Conservation (phyloP, 2,329 filamentous ascomycete genomes). For the Myriosclerotinia curreyana region DNA sequence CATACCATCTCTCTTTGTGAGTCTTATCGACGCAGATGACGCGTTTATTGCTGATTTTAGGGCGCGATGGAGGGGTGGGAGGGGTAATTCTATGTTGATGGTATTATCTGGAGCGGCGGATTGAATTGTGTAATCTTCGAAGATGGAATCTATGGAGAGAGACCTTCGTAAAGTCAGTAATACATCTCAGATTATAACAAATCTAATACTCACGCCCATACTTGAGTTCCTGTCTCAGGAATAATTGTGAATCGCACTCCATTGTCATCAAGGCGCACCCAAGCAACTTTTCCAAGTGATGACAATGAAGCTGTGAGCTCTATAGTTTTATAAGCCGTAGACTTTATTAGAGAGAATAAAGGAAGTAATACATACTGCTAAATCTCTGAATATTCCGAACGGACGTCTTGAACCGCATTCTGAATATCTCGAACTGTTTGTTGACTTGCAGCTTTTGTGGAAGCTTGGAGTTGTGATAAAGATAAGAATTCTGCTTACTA, state of each 20-base stretch:
- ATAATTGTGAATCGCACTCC: conserved; percentile 93
- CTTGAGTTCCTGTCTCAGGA: conserved; percentile 89
- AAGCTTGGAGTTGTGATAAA: not conserved
- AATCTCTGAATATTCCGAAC: conserved; percentile 65
- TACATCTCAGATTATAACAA: conserved; percentile 35
- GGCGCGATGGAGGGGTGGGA: conserved; percentile 85
- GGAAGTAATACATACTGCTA: conserved; percentile 48
- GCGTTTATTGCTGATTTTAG: conserved; percentile 83
- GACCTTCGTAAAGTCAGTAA: conserved; percentile 43
- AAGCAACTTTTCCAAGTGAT: conserved; percentile 48
- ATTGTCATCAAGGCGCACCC: conserved; percentile 72
- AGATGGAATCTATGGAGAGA: conserved; percentile 75
- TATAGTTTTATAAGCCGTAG: conserved; percentile 37
- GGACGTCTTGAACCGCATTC: conserved; percentile 65
- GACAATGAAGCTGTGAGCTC: conserved; percentile 63
- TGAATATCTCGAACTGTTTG: conserved; percentile 31
- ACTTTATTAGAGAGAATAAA: not conserved
- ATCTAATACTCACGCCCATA: conserved; percentile 75
- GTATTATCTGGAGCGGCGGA: conserved; percentile 79
- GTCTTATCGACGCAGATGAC: conserved; percentile 75
- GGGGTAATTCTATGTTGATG: conserved; percentile 93
- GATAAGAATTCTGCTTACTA: conserved; percentile 11
- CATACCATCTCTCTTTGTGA: conserved; percentile 88
- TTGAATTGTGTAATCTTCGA: conserved; percentile 79
- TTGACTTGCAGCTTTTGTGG: conserved; percentile 1